Evolutionary conservation across 192 early-diverging fungal genomes (phyloP).

Genomic region (Gigaspora rosea): DNA sequence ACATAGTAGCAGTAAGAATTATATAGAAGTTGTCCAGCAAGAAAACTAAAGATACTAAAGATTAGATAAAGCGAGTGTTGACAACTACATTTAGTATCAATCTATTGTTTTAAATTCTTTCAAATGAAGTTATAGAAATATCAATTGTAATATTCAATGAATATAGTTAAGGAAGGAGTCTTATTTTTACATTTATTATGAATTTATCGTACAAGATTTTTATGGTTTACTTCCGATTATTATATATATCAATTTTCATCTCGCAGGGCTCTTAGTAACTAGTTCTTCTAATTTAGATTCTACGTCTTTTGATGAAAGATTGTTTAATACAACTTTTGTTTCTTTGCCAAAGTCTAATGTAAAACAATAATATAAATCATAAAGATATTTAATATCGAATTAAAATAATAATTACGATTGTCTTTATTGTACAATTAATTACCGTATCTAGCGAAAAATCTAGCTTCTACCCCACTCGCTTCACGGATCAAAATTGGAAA

Average conservation of each 20-base stretch:
- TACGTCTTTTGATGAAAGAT: conserved; percentile 70
- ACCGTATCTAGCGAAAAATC: conserved; percentile 92
- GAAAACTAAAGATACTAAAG: too few species aligned
- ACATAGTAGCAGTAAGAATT: conserved; percentile 40
- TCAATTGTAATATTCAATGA: not conserved
- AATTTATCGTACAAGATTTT: not conserved
- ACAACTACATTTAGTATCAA: too few species aligned
- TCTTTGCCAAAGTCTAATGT: conserved; percentile 78
- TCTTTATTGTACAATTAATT: conserved; percentile 28
- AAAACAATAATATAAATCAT: conserved; percentile 10
- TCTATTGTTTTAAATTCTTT: too few species aligned
- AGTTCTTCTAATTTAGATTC: conserved; percentile 71
- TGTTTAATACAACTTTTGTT: conserved; percentile 75
- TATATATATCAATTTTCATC: not conserved
- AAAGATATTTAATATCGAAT: not conserved
- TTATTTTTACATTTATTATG: not conserved
- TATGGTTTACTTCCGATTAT: too few species aligned
- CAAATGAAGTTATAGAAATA: too few species aligned
- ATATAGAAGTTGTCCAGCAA: conserved; percentile 31
- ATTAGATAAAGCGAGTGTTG: too few species aligned
- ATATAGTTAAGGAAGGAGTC: not conserved
- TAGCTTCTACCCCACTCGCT: conserved; percentile 78
- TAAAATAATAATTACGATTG: not conserved
- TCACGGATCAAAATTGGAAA: conserved; percentile 92
- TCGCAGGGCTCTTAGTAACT: conserved; percentile 29